A percentile compares a stretch with the other conserved stretches of the same genome.
Evolutionary conservation across 2,329 filamentous ascomycete genomes (phyloP).

Genomic region (Talaromyces sp.): DNA sequence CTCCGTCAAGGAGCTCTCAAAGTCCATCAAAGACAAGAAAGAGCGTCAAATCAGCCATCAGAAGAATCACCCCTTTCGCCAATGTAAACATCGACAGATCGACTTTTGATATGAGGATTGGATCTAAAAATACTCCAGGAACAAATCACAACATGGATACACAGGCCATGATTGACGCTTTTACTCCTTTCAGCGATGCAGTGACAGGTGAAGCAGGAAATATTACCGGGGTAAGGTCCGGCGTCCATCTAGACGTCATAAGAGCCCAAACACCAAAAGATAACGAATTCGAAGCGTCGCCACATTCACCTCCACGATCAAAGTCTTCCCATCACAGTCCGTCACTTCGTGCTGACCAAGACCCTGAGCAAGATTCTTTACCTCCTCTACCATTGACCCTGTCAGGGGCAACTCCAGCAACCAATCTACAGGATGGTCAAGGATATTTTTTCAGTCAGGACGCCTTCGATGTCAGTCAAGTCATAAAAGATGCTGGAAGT

Average conservation of each 20-base stretch:
- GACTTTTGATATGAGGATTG: slow-evolving; percentile 13
- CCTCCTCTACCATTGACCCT: slow-evolving; percentile 30
- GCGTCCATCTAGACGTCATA: slow-evolving; percentile 10
- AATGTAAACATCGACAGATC: slow-evolving; percentile 19
- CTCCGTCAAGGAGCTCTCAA: slow-evolving; percentile 21
- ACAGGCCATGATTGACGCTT: slow-evolving; percentile 40
- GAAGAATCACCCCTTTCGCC: slow-evolving; percentile 32
- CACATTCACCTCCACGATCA: slow-evolving; percentile 5
- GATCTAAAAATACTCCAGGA: not conserved
- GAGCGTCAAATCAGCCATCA: slow-evolving; percentile 16
- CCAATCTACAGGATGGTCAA: slow-evolving; percentile 36
- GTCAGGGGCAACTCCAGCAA: slow-evolving; percentile 29
- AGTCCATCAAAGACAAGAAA: not conserved
- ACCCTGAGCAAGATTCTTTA: slow-evolving; percentile 4
- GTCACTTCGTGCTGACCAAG: not conserved
- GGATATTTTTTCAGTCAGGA: slow-evolving; percentile 28
- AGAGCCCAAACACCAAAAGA: slow-evolving; percentile 23
- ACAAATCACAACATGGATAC: slow-evolving; percentile 33
- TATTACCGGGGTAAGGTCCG: slow-evolving; percentile 1
- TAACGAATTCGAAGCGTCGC: slow-evolving; percentile 19
- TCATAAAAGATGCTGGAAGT: slow-evolving; percentile 45
- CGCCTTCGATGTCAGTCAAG: slow-evolving; percentile 43
- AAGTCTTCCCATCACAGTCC: not conserved
- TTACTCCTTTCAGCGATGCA: slow-evolving; percentile 39
- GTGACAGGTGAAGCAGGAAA: slow-evolving; percentile 28